A percentile compares a stretch with the other conserved stretches of the same genome.
Evolutionary conservation across 1,284 basidiomycete species (phyloP).

Genomic region (Puccinia coronata): DNA sequence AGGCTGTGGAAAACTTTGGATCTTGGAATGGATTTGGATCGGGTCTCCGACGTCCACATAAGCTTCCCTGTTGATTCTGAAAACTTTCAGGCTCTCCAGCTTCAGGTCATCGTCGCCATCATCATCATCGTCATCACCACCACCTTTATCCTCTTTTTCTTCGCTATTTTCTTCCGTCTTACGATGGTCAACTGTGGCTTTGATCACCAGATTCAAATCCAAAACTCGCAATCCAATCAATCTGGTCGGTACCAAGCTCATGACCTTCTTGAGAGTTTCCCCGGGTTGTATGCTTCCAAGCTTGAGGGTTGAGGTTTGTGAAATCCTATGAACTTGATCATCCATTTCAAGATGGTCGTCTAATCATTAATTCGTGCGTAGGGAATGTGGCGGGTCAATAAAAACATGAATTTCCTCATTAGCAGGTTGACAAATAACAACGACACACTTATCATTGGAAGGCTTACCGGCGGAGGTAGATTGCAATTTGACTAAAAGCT

Average conservation of each 20-base stretch:
- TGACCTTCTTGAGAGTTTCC: neutral
- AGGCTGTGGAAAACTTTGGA: neutral
- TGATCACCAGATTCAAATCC: conserved; percentile 5
- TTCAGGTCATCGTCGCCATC: conserved; percentile 1
- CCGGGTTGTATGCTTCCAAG: neutral
- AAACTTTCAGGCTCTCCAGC: neutral
- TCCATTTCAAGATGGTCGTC: conserved; percentile 8
- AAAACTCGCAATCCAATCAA: neutral
- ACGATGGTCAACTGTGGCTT: neutral
- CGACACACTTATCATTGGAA: neutral
- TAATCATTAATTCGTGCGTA: neutral
- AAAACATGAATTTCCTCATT: neutral
- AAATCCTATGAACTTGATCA: neutral
- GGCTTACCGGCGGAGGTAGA: conserved; percentile 15
- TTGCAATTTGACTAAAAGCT: conserved; percentile 28
- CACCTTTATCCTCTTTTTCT: neutral
- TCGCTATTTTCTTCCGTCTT: neutral
- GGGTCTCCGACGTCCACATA: neutral
- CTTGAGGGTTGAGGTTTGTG: neutral
- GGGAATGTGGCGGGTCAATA: neutral
- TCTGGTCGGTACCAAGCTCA: neutral
- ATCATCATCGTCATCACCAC: neutral
- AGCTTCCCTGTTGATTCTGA: neutral
- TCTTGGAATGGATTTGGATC: neutral
- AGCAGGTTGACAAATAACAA: neutral